Evolutionary conservation across 2,329 filamentous ascomycete genomes (phyloP).

Genomic region (Botrytis fragariae): DNA sequence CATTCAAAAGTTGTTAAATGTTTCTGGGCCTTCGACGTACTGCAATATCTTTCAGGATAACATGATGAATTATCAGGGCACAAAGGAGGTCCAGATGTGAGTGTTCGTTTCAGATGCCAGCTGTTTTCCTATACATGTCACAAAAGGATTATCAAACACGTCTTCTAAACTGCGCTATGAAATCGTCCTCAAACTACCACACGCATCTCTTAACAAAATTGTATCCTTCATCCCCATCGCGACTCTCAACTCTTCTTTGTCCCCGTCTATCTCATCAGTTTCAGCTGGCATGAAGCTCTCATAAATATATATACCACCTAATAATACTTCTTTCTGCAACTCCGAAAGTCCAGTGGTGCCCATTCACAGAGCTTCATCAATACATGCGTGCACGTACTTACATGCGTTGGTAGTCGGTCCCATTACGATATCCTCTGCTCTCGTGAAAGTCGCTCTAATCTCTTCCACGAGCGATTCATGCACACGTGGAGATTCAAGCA

Average conservation of each 20-base stretch:
- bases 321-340: constrained; percentile 24
- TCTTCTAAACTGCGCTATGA: not conserved
- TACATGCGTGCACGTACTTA: too few relatives aligned
- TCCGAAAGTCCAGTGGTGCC: not conserved
- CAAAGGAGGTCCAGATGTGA: too few relatives aligned
- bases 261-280: constrained; percentile 24
- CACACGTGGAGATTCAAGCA: not conserved
- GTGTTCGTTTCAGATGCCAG: not conserved
- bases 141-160: not conserved
- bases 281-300: constrained; percentile 41
- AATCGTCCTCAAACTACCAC: not conserved
- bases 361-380: not conserved
- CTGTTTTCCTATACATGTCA: not conserved
- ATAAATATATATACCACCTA: constrained; percentile 30
- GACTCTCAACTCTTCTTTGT: not conserved
- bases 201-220: not conserved
- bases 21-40: not conserved
- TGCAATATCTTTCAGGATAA: not conserved
- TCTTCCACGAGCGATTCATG: not conserved
- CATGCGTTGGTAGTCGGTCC: too few relatives aligned
- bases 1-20: not conserved
- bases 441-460: not conserved
- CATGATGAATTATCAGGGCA: too few relatives aligned
- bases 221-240: too few relatives aligned
- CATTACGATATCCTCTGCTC: not conserved